Percentiles rank a stretch among this genome's conserved stretches.
Evolutionary conservation across 2,329 filamentous ascomycete genomes (phyloP).

Genomic region (Neofusicoccum cordaticola): DNA sequence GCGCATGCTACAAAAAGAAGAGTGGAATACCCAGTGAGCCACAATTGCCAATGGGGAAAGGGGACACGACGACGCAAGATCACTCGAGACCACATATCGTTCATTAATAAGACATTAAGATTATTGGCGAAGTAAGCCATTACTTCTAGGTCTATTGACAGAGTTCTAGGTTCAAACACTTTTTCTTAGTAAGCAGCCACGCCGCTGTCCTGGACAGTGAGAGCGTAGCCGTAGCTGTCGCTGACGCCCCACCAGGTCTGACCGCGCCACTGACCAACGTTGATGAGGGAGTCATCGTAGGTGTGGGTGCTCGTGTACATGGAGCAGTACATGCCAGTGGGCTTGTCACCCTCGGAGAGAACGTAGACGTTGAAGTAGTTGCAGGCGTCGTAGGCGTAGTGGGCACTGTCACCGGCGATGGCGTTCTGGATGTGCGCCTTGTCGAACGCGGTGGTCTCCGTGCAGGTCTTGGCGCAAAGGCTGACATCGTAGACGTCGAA

Average conservation of each 20-base stretch:
- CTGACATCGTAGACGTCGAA: neutral
- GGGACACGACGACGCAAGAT: no score
- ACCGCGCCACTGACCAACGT: neutral
- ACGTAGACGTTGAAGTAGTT: conserved; percentile 29
- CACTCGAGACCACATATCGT: no score
- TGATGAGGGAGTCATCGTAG: neutral
- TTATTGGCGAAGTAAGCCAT: no score
- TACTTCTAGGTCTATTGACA: no score
- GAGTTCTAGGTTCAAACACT: no score
- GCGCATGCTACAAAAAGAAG: no score
- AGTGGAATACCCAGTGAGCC: no score
- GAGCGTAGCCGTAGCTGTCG: neutral
- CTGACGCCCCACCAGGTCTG: neutral
- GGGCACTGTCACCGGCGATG: neutral
- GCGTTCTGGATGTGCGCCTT: conserved; percentile 19
- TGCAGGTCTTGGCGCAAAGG: conserved; percentile 24
- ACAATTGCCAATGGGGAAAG: no score
- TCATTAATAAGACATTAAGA: no score
- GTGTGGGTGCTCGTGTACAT: conserved; percentile 22
- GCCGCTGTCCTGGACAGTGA: neutral
- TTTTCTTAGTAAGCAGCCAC: neutral
- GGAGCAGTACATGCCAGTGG: conserved; percentile 27
- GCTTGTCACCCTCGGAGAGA: conserved; percentile 22
- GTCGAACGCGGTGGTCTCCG: conserved; percentile 27
- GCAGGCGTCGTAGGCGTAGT: conserved; percentile 23